Base-by-base conservation (phyloP, 2,329 filamentous ascomycete species). In the Dactylonectria estremocensis region DNA sequence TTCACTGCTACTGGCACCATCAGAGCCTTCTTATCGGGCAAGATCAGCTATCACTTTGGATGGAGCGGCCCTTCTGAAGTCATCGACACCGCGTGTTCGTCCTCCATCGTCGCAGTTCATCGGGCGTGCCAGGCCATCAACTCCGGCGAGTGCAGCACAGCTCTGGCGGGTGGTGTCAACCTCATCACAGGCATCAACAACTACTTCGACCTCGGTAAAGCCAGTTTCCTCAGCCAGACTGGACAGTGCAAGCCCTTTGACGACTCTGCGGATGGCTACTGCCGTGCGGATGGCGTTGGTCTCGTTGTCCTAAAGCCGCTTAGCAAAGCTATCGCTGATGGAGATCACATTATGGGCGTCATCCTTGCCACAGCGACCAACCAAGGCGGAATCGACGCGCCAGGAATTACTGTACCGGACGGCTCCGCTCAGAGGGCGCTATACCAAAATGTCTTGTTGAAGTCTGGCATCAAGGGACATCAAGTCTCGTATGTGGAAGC, bases 211-310 rank as follows among this genome's bases (percentile, higher is more conserved):
- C 66, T 77, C 1, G 70, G 70, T 16, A 72, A 66, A 9, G 65
- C 73, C 0, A 66, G 61, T n/a, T 78, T 81, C 35, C 56, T 72
- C 16, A 70, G 68, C 22, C 61, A 5, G 55, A 75, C 24, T 66
- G 66, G 61, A 4, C 45, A 43, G 10, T 72, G 69, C 70, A 69
- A 87, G 79, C 89, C 93, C 0, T 95, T 94, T 76, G 93, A 95
- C 77, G 91, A 94, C 69, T 89, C 88, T 28, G 93, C 93, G 1
- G 93, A 95, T 80, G 93, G 93, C 1, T 95, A 96, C 81, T 96
- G 93, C 81, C 90, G 93, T 77, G 93, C 90, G 61, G 93, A 96
- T 71, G 90, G 89, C 20, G 92, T 92, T 66, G 93, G 91, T 1
- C 91, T 91, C 0, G 87, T 96, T 57, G 86, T 95, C 20, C 84